Evolutionary conservation across 2,329 filamentous ascomycete genomes (phyloP).

Genomic region (Ophiostoma himal-ulmi): DNA sequence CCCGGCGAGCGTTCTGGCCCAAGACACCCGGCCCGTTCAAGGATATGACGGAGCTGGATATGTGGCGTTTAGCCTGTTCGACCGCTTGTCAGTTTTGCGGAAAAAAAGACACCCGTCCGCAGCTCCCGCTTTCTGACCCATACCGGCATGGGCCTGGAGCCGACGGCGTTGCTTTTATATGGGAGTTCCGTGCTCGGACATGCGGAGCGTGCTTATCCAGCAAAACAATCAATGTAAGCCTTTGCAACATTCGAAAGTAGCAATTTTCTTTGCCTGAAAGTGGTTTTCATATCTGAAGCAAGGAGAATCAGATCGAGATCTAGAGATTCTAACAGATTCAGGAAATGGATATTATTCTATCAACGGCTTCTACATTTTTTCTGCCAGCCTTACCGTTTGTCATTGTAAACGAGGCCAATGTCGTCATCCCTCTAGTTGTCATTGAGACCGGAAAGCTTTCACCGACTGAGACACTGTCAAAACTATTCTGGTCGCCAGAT

Average conservation of each 20-base stretch:
- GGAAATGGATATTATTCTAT: constrained; percentile 64
- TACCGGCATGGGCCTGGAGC: constrained; percentile 58
- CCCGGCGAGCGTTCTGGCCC: constrained; percentile 59
- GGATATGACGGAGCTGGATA: constrained; percentile 62
- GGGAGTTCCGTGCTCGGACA: constrained; percentile 62
- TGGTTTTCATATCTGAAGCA: background rate
- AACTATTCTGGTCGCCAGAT: constrained; percentile 59
- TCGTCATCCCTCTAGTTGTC: constrained; percentile 53
- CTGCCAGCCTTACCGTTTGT: constrained; percentile 64
- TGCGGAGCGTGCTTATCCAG: constrained; percentile 61
- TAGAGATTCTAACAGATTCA: constrained; percentile 35
- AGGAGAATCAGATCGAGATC: background rate
- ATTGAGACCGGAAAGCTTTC: constrained; percentile 48
- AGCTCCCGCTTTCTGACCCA: constrained; percentile 35
- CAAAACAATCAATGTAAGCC: constrained; percentile 58
- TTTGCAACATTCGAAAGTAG: background rate
- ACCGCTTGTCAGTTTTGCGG: constrained; percentile 63
- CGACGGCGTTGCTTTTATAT: constrained; percentile 58
- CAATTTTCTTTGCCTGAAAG: background rate
- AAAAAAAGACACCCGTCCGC: constrained; percentile 32
- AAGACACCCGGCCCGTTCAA: constrained; percentile 63
- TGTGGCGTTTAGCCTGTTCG: constrained; percentile 66
- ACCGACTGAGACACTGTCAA: constrained; percentile 49
- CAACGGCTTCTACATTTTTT: constrained; percentile 53
- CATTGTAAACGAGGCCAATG: constrained; percentile 55